Evolutionary conservation across 768 basidiomycete genomes (phyloP).

Genomic region (Coprinopsis strossmayeri): DNA sequence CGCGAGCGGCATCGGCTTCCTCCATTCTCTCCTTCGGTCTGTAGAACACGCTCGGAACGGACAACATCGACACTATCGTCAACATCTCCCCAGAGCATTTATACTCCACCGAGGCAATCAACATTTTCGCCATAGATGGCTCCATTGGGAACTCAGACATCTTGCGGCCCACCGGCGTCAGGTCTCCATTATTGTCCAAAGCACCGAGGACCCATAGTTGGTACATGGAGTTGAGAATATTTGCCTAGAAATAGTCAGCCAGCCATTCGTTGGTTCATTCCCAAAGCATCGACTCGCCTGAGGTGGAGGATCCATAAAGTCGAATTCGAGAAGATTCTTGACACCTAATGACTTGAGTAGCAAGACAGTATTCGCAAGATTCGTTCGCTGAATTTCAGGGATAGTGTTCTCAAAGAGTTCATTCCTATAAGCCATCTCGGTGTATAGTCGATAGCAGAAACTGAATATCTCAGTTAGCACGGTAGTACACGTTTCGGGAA

Average conservation of each 20-base stretch:
- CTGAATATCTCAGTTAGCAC: constrained; percentile 29
- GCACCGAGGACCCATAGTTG: constrained; percentile 99
- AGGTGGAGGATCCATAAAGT: constrained; percentile 99
- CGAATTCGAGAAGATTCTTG: constrained; percentile 95
- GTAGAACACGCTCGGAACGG: constrained; percentile 96
- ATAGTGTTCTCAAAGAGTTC: constrained; percentile 95
- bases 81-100: constrained; percentile 93
- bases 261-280: background rate
- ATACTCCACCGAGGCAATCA: constrained; percentile 92
- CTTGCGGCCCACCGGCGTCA: constrained; percentile 87
- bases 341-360: constrained; percentile 94
- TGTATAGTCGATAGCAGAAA: constrained; percentile 94
- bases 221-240: constrained; percentile 99
- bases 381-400: constrained; percentile 97
- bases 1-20: constrained; percentile 93
- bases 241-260: constrained; percentile 49
- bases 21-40: constrained; percentile 96
- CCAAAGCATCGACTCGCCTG: constrained; percentile 44
- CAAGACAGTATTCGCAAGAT: constrained; percentile 93
- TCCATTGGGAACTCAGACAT: constrained; percentile 99
- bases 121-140: constrained; percentile 98
- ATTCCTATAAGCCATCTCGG: constrained; percentile 94
- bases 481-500: background rate
- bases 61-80: constrained; percentile 98
- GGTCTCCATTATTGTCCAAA: constrained; percentile 94